phyloP scores from a whole-genome alignment of 768 basidiomycete species.

The Mycena haematopus region DNA sequence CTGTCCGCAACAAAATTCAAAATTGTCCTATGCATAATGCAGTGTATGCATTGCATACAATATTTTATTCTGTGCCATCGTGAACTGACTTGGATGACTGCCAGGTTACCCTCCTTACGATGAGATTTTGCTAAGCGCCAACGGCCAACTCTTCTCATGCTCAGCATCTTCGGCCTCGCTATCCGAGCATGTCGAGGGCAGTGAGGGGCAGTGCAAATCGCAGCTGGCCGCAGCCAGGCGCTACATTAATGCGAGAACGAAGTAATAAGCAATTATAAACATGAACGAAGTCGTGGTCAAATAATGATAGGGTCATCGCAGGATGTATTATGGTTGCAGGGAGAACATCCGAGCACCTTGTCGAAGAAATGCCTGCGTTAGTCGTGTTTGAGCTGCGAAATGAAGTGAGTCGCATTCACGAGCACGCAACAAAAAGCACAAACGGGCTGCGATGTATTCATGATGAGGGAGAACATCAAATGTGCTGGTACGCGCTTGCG shows the following conservation, averaged over 20 bases:
- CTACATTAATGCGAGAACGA: slow-evolving; percentile 25
- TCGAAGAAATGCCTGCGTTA: slow-evolving; percentile 59
- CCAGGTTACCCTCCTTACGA: no score
- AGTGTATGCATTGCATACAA: no score
- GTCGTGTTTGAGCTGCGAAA: slow-evolving; percentile 50
- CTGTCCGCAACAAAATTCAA: no score
- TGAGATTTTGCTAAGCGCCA: no score
- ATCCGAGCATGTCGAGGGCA: background rate
- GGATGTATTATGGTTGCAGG: slow-evolving; percentile 29
- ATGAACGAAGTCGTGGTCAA: slow-evolving; percentile 26
- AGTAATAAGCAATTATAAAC: slow-evolving; percentile 24
- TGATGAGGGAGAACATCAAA: slow-evolving; percentile 81
- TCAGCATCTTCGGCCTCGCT: no score
- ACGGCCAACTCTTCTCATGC: no score
- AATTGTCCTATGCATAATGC: no score
- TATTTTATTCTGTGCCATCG: no score
- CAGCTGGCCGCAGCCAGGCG: slow-evolving; percentile 27
- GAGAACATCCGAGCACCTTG: slow-evolving; percentile 61
- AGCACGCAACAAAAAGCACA: slow-evolving; percentile 40
- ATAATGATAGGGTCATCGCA: slow-evolving; percentile 13
- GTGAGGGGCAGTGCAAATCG: slow-evolving; percentile 7
- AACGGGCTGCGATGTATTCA: slow-evolving; percentile 83
- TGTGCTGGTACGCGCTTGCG: slow-evolving; percentile 70
- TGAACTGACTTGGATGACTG: no score
- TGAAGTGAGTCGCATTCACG: slow-evolving; percentile 24